These are phyloP conservation scores for Adansonia grandidieri DNA, from an alignment of 441 rosid species.

Conservation along the genomic window DNA sequence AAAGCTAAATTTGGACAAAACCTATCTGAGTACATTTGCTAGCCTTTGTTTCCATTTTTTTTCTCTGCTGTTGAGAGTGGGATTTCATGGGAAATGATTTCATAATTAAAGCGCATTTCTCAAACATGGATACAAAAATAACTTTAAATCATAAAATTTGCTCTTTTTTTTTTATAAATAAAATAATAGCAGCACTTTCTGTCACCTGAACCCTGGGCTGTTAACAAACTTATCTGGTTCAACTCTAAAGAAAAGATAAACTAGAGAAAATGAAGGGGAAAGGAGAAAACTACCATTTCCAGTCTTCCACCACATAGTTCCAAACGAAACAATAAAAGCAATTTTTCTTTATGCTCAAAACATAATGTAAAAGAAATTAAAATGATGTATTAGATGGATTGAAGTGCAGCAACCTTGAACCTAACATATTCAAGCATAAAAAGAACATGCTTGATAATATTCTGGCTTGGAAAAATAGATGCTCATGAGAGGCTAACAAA, in stretches of 20 bases:
- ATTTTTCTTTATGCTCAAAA: neutral
- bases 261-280: neutral
- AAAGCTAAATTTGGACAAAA: too few relatives aligned
- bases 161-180: neutral
- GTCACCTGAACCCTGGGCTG: neutral
- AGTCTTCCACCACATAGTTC: neutral
- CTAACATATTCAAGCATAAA: neutral
- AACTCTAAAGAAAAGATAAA: neutral
- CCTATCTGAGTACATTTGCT: neutral
- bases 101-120: neutral
- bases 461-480: neutral
- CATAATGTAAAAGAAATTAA: neutral
- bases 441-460: neutral
- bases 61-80: neutral
- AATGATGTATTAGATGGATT: neutral
- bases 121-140: neutral
- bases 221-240: neutral
- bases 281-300: neutral
- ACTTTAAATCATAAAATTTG: neutral
- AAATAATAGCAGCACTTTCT: neutral
- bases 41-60: neutral
- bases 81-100: neutral
- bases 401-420: neutral
- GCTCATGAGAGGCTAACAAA: neutral
- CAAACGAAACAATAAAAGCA: constrained; percentile 3